These are phyloP conservation scores for Afroboletus lepidellus DNA, from an alignment of 1,284 basidiomycete species.

Conservation along the genomic window DNA sequence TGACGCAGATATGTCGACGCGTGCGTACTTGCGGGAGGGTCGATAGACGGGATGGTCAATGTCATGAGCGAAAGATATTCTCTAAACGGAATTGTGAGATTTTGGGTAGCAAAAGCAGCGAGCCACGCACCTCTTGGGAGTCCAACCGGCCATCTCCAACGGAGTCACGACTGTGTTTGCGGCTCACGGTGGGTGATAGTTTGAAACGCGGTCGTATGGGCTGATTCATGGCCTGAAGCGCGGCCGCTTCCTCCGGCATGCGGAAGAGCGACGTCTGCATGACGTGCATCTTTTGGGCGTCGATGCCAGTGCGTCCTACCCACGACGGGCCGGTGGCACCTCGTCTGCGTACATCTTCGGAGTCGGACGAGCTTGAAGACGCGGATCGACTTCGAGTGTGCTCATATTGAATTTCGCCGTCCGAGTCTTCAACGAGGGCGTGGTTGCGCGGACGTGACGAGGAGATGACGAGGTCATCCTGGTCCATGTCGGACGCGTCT, in stretches of 20 bases:
- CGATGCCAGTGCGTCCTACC: slow-evolving; percentile 69
- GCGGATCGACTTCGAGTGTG: slow-evolving; percentile 33
- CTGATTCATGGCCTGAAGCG: slow-evolving; percentile 50
- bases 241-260: slow-evolving; percentile 65
- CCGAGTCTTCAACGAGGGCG: slow-evolving; percentile 51
- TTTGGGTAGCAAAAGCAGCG: slow-evolving; percentile 3
- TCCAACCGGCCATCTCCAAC: slow-evolving; percentile 66
- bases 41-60: slow-evolving; percentile 60
- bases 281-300: slow-evolving; percentile 82
- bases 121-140: slow-evolving; percentile 56
- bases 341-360: slow-evolving; percentile 22
- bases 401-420: slow-evolving; percentile 50
- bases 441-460: slow-evolving; percentile 36
- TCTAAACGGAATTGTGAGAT: slow-evolving; percentile 40
- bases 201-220: slow-evolving; percentile 39
- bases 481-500: slow-evolving; percentile 47
- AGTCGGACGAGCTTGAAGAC: slow-evolving; percentile 35
- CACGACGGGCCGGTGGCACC: slow-evolving; percentile 49
- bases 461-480: slow-evolving; percentile 42
- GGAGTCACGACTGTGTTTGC: slow-evolving; percentile 76
- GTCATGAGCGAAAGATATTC: slow-evolving; percentile 74
- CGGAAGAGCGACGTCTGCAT: slow-evolving; percentile 90
- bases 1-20: slow-evolving; percentile 65
- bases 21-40: slow-evolving; percentile 70
- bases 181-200: slow-evolving; percentile 40